Conservation (phyloP, 2,329 filamentous ascomycete genomes). For the Stagonosporopsis chrysanthemi region DNA sequence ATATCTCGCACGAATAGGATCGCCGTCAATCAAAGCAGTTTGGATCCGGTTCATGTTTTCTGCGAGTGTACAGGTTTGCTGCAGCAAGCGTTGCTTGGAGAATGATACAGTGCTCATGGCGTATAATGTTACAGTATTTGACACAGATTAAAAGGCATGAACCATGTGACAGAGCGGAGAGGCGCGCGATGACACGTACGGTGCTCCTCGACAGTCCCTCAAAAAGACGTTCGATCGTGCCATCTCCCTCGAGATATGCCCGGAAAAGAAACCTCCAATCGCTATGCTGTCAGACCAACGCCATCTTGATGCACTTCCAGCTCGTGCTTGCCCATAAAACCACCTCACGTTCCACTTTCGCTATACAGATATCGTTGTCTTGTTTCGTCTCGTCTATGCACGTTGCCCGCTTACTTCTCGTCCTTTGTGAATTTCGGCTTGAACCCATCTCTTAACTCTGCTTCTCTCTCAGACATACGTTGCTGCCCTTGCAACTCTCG, state of each 20-base stretch:
- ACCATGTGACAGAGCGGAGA: slow-evolving; percentile 30
- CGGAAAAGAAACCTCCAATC: slow-evolving; percentile 20
- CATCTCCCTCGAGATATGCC: slow-evolving; percentile 13
- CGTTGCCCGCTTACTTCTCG: slow-evolving; percentile 49
- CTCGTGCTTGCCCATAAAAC: background rate
- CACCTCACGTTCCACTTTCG: background rate
- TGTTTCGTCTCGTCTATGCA: background rate
- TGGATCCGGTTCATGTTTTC: background rate
- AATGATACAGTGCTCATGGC: slow-evolving; percentile 6
- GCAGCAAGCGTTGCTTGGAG: background rate
- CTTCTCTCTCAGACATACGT: slow-evolving; percentile 75
- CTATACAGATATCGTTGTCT: background rate
- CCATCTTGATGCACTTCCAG: slow-evolving; percentile 30
- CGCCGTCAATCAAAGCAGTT: background rate
- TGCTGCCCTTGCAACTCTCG: slow-evolving; percentile 77
- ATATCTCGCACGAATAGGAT: background rate
- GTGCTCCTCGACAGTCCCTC: slow-evolving; percentile 1
- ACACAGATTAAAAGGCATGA: slow-evolving; percentile 17
- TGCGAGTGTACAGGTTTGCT: background rate
- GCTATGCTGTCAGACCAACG: slow-evolving; percentile 34
- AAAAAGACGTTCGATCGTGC: slow-evolving; percentile 11
- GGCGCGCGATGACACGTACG: slow-evolving; percentile 6
- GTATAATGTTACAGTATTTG: slow-evolving; percentile 29
- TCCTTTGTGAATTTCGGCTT: slow-evolving; percentile 94
- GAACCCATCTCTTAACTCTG: slow-evolving; percentile 84